Percentiles rank a stretch among this genome's conserved stretches.
Evolutionary conservation across 371 early-diverging fungal genomes (phyloP).

Genomic region (Mucor circinelloides): DNA sequence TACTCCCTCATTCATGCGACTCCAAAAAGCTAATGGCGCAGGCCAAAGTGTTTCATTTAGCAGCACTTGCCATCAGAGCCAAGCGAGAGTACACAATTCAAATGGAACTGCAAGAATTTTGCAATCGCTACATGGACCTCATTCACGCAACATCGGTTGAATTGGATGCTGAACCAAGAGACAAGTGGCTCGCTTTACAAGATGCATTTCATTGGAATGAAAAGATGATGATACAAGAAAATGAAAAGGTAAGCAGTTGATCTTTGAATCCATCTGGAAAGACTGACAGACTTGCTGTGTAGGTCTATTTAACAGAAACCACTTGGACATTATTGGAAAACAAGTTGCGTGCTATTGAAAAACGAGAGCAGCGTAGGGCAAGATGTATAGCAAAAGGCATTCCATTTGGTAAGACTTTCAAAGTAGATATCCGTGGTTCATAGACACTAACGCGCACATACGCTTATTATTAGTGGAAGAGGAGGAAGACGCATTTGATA

Average conservation of each 20-base stretch:
- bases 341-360: constrained; percentile 46
- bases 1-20: constrained; percentile 58
- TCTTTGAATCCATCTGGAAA: not conserved
- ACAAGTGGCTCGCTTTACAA: constrained; percentile 26
- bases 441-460: not conserved
- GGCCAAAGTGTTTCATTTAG: constrained; percentile 15
- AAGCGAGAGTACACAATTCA: constrained; percentile 32
- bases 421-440: not conserved
- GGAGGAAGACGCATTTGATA: constrained; percentile 12
- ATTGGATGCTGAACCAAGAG: constrained; percentile 33
- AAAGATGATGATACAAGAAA: constrained; percentile 19
- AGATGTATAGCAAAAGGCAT: constrained; percentile 35
- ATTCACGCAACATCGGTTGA: constrained; percentile 41
- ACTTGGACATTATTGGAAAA: constrained; percentile 74
- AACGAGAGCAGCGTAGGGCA: constrained; percentile 38
- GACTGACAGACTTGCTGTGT: not conserved
- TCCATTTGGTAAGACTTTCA: constrained; percentile 21
- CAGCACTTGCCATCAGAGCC: constrained; percentile 16
- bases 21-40: constrained; percentile 29
- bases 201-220: constrained; percentile 29
- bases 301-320: constrained; percentile 70
- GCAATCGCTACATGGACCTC: constrained; percentile 63
- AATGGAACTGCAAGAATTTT: constrained; percentile 25
- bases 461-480: not conserved
- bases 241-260: constrained; percentile 19